Percentiles rank a stretch among this genome's conserved stretches.
Conservation (phyloP, 2,329 filamentous ascomycete genomes). For the Xylariaceae sp. region DNA sequence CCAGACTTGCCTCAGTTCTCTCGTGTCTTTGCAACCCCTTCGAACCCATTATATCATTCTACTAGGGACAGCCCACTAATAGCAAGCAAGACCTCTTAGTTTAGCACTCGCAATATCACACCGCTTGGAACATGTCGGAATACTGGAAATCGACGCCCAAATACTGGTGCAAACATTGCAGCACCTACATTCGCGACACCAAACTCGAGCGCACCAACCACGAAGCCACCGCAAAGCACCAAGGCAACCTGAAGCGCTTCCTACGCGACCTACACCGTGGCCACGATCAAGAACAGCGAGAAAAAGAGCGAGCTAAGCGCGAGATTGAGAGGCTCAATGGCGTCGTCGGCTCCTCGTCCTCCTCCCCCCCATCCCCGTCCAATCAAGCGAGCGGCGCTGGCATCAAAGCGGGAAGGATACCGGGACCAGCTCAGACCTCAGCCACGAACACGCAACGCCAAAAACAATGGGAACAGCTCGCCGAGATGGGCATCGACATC, state of each 20-base stretch:
- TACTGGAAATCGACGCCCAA: slow-evolving; percentile 98
- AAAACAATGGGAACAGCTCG: slow-evolving; percentile 83
- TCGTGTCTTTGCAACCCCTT: too few relatives aligned
- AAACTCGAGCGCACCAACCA: slow-evolving; percentile 87
- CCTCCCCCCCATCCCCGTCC: slow-evolving; percentile 38
- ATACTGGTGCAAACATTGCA: slow-evolving; percentile 99
- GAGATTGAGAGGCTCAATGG: slow-evolving; percentile 88
- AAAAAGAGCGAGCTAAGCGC: slow-evolving; percentile 78
- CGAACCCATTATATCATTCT: too few relatives aligned
- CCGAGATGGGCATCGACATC: slow-evolving; percentile 81
- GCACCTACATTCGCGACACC: slow-evolving; percentile 87
- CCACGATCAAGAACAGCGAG: slow-evolving; percentile 78
- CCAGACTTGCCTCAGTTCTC: too few relatives aligned
- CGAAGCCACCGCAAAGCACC: slow-evolving; percentile 83
- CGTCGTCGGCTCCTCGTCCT: slow-evolving; percentile 57
- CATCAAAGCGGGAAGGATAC: slow-evolving; percentile 15
- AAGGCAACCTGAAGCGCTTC: slow-evolving; percentile 84
- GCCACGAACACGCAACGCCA: slow-evolving; percentile 70
- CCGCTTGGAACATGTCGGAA: slow-evolving; percentile 71
- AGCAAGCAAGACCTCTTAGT: background rate
- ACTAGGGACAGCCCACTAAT: too few relatives aligned
- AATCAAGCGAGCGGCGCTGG: slow-evolving; percentile 20
- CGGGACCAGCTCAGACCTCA: slow-evolving; percentile 25
- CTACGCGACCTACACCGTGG: slow-evolving; percentile 84
- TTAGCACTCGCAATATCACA: background rate